Percentiles rank a stretch among this genome's conserved stretches.
Evolutionary conservation across 306 rosid genomes (phyloP).

Genomic region (Sicyos edulis): DNA sequence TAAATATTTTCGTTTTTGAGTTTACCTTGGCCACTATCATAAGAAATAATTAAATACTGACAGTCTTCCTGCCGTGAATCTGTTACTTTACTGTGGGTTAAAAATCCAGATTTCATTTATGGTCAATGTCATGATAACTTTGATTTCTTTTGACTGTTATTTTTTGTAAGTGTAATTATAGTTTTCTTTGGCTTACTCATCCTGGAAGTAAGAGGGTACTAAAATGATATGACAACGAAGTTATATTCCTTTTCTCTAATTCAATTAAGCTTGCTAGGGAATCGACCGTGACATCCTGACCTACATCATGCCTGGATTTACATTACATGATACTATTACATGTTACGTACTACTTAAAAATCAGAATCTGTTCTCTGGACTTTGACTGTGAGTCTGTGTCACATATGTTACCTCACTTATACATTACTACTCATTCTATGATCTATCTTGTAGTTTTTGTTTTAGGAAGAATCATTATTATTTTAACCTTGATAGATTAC

Average conservation of each 20-base stretch:
- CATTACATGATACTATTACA: background rate
- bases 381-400: background rate
- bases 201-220: background rate
- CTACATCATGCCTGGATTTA: background rate
- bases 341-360: background rate
- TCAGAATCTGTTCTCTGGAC: background rate
- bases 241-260: background rate
- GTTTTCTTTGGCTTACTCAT: background rate
- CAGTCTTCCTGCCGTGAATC: background rate
- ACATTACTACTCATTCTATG: background rate
- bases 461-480: background rate
- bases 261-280: background rate
- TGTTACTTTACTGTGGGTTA: slow-evolving; percentile 3
- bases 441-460: slow-evolving; percentile 7
- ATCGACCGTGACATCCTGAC: background rate
- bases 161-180: background rate
- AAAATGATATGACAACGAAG: background rate
- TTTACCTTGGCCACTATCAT: background rate
- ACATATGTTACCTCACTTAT: background rate
- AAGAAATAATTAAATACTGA: background rate
- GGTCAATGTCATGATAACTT: background rate
- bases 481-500: background rate
- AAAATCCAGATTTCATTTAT: background rate
- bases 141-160: background rate
- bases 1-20: background rate